Evolutionary conservation across 2,329 filamentous ascomycete genomes (phyloP).

Genomic region (Tympanopsis confertula): DNA sequence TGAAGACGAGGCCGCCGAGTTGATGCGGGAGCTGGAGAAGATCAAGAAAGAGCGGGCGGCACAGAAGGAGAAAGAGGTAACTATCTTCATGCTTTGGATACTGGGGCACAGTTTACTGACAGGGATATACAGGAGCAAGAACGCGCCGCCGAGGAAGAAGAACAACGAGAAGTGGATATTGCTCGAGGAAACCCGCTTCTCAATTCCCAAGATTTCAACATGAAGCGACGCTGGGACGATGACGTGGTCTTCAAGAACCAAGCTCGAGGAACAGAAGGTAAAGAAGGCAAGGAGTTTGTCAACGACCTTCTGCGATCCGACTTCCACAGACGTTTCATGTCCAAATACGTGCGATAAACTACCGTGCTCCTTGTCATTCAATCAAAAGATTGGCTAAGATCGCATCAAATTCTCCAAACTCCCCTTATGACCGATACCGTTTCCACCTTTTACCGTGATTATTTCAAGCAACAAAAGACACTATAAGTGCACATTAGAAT

Average conservation of each 20-base stretch:
- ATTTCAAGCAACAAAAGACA: too few species aligned
- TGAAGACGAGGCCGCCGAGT: constrained; percentile 74
- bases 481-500: too few species aligned
- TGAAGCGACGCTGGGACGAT: constrained; percentile 92
- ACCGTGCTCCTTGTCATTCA: background rate
- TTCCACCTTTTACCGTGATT: too few species aligned
- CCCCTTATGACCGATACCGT: too few species aligned
- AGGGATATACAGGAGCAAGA: constrained; percentile 54
- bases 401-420: too few species aligned
- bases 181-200: constrained; percentile 85
- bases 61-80: constrained; percentile 63
- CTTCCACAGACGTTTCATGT: constrained; percentile 1
- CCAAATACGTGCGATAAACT: background rate
- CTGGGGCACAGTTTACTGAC: constrained; percentile 7
- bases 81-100: background rate
- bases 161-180: constrained; percentile 76
- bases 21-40: constrained; percentile 87
- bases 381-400: too few species aligned
- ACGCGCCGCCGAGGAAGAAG: constrained; percentile 68
- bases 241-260: constrained; percentile 99
- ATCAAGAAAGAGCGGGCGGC: constrained; percentile 79
- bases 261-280: constrained; percentile 28
- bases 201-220: constrained; percentile 77
- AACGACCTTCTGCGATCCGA: constrained; percentile 1
- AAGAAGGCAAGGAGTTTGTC: background rate